Base-by-base conservation (phyloP, 1,284 basidiomycete species). In the Filobasidium uniguttulatum region DNA sequence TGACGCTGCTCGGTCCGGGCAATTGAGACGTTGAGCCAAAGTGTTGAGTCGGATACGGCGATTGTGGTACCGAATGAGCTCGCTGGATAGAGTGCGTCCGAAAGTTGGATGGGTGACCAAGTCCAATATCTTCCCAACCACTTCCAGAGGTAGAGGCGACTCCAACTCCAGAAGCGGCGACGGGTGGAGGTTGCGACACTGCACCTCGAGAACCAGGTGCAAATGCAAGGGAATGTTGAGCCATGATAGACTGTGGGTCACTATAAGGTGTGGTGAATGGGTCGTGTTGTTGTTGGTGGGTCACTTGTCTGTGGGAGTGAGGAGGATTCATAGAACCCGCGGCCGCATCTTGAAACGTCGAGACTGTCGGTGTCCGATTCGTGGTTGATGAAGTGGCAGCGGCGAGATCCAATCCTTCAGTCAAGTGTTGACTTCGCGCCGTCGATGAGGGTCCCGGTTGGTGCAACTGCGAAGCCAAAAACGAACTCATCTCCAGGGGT, bases 1-100 rank as follows among this genome's bases (percentile, higher is more conserved):
- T n/a, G 12, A 29, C 40, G 19, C 40, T 43, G 25, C 26, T 20
- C 12, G 40, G 40, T 26, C 40, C 40, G 5, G 10, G 26, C 3
- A 43, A 23, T n/a, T 43, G 40, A 19, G 40, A 26, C 15, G 29
- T 29, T 6, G 40, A 43, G 17, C 26, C 40, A 20, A 43, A 43
- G 29, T 43, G 40, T 29, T 43, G 40, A 3, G 40, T 43, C 15
- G 40, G 40, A 28, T 28, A 43, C 14, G 40, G 40, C 26, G 40
- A 43, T n/a, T 43, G 40, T 12, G 40, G 40, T 3, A 43, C 40
- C 7, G 40, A 43, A n/a, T 43, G 40, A 2, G 40, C 40, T 43
- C 40, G 3, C 29, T 43, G 40, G 7, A 29, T 3, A 3, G 40
- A 28, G 12, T 12, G 23, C 9, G 31, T 26, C 14, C 40, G 40